Conservation (phyloP, 2,329 filamentous ascomycete species). For the Botrytis aclada region DNA sequence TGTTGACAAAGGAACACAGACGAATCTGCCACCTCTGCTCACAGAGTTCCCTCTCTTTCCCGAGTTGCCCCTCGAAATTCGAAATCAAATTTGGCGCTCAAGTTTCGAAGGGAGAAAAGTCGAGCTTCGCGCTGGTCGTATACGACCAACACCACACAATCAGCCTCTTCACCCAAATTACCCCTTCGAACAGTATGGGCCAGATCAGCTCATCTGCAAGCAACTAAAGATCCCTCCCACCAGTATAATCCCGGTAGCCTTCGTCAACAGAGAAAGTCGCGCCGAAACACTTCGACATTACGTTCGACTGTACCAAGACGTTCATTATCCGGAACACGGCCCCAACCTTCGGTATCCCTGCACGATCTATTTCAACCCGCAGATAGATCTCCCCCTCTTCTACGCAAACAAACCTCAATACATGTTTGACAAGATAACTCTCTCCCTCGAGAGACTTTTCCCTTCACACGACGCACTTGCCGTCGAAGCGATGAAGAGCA, state of each 20-base stretch:
- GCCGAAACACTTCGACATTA: neutral
- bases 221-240: neutral
- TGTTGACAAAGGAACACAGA: neutral
- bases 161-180: neutral
- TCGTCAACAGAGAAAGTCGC: neutral
- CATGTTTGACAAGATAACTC: neutral
- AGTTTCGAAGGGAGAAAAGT: neutral
- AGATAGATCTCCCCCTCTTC: neutral
- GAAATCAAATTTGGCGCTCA: neutral
- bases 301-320: neutral
- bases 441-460: neutral
- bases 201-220: neutral
- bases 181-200: fast-evolving
- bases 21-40: fast-evolving
- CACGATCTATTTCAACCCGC: neutral
- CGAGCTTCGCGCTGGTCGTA: neutral
- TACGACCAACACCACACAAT: neutral
- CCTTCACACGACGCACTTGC: neutral
- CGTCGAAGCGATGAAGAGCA: neutral
- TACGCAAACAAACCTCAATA: neutral
- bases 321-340: neutral
- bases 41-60: neutral
- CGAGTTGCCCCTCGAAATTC: neutral
- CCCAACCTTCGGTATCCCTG: neutral
- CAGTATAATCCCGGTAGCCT: neutral